These are phyloP conservation scores for Trametes gibbosa DNA, from an alignment of 768 basidiomycete genomes.

Conservation along the genomic window DNA sequence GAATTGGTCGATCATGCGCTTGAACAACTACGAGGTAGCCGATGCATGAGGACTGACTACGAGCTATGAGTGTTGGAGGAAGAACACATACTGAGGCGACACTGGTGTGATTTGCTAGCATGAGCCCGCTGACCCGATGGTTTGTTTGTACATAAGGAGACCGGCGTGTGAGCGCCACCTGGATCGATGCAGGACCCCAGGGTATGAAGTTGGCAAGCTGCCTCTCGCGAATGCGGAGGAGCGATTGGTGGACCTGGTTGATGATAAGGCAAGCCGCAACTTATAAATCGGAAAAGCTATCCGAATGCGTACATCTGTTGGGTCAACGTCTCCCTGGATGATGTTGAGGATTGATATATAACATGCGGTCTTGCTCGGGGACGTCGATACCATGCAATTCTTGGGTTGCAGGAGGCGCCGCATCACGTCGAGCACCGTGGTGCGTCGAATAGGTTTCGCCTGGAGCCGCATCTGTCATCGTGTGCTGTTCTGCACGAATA, in stretches of 20 bases:
- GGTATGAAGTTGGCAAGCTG: slow-evolving; percentile 98
- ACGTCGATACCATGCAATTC: slow-evolving; percentile 96
- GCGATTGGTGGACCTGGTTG: slow-evolving; percentile 88
- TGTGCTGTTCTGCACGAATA: neutral
- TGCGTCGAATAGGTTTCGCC: slow-evolving; percentile 95
- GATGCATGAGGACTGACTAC: neutral
- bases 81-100: slow-evolving; percentile 76
- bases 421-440: slow-evolving; percentile 98
- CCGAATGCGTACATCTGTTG: slow-evolving; percentile 70
- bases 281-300: neutral
- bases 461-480: neutral
- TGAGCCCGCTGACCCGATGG: slow-evolving; percentile 95
- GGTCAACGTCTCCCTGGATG: slow-evolving; percentile 98
- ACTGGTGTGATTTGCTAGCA: slow-evolving; percentile 99
- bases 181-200: slow-evolving; percentile 98
- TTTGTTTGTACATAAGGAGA: slow-evolving; percentile 86
- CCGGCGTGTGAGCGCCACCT: slow-evolving; percentile 90
- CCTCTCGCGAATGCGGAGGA: slow-evolving; percentile 93
- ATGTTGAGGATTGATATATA: slow-evolving; percentile 98
- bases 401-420: slow-evolving; percentile 95
- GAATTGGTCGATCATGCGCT: slow-evolving; percentile 94
- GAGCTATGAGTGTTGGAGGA: neutral
- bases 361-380: slow-evolving; percentile 87
- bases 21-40: slow-evolving; percentile 66
- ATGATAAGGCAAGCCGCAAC: neutral